Conservation (phyloP, 176 grass and related monocot genomes). For the Triticum timopheevii region DNA sequence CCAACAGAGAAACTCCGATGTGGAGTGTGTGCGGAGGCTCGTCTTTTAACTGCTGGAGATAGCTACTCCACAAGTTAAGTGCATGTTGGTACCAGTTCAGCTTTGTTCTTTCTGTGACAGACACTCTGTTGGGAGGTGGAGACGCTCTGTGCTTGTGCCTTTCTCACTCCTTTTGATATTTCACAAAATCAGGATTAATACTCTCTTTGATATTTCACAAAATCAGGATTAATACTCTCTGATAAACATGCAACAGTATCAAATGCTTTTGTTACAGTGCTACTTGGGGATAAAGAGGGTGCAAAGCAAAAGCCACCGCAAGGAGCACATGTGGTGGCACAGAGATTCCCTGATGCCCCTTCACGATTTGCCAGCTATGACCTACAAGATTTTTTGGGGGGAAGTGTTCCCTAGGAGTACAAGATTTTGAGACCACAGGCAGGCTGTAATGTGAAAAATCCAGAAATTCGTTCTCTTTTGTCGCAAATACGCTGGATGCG, state of each 20-base stretch:
- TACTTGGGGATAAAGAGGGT: not conserved
- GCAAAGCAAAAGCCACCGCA: not conserved
- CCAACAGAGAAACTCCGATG: slow-evolving; percentile 11
- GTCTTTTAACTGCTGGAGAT: slow-evolving; percentile 22
- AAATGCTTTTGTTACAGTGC: not conserved
- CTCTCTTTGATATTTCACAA: not conserved
- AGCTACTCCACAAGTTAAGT: not conserved
- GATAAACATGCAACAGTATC: not conserved
- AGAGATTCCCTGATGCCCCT: slow-evolving; percentile 26
- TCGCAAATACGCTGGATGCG: too few relatives aligned
- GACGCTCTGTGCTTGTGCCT: not conserved
- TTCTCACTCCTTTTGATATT: not conserved
- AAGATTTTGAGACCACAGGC: not conserved
- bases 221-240: not conserved
- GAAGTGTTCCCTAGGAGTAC: not conserved
- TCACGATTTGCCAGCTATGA: slow-evolving; percentile 13
- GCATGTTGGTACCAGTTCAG: not conserved
- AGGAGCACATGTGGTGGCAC: not conserved
- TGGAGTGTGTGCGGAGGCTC: slow-evolving; percentile 10
- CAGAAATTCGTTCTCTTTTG: not conserved
- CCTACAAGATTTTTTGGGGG: not conserved
- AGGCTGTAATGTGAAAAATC: not conserved
- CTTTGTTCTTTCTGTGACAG: slow-evolving; percentile 2
- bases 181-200: not conserved
- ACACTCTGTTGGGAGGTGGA: slow-evolving; percentile 17